phyloP scores from a whole-genome alignment of 2,329 filamentous ascomycete species.

The Aulographum hederae region DNA sequence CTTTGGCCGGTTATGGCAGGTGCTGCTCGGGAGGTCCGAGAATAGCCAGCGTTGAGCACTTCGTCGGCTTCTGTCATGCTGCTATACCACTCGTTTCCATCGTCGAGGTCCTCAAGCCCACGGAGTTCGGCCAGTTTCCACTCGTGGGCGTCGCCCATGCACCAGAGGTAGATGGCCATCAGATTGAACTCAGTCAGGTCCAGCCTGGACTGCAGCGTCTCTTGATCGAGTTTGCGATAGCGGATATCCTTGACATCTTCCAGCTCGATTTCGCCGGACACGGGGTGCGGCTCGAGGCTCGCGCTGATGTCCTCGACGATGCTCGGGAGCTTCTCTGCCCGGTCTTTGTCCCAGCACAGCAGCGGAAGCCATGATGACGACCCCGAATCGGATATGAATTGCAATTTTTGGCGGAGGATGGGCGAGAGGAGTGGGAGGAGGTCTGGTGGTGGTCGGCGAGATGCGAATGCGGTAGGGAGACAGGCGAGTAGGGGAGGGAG shows the following conservation, averaged over 20 bases:
- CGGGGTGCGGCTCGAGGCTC: conserved; percentile 58
- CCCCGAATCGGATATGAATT: conserved; percentile 38
- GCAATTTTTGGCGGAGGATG: conserved; percentile 42
- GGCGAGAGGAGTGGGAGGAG: conserved; percentile 43
- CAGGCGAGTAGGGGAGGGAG: conserved; percentile 46
- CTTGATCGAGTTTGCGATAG: conserved; percentile 53
- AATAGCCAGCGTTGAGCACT: conserved; percentile 11
- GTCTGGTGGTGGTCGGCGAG: conserved; percentile 39
- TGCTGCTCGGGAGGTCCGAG: conserved; percentile 3
- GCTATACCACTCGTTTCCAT: conserved; percentile 38
- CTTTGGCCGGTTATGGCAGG: not conserved
- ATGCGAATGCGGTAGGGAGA: conserved; percentile 40
- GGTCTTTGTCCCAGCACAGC: conserved; percentile 46
- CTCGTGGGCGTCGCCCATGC: conserved; percentile 43
- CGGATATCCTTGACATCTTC: conserved; percentile 44
- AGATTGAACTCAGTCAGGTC: conserved; percentile 43
- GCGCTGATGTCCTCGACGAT: conserved; percentile 41
- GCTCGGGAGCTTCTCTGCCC: conserved; percentile 39
- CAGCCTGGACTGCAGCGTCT: conserved; percentile 54
- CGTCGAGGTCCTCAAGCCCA: conserved; percentile 34
- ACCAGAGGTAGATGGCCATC: conserved; percentile 50
- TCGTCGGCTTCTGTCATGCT: conserved; percentile 44
- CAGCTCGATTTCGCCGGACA: conserved; percentile 62
- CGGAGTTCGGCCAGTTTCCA: conserved; percentile 60
- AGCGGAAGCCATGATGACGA: conserved; percentile 53